Base-by-base conservation (phyloP, 108 stramenopile genomes). In the Aureococcus anophagefferens region DNA sequence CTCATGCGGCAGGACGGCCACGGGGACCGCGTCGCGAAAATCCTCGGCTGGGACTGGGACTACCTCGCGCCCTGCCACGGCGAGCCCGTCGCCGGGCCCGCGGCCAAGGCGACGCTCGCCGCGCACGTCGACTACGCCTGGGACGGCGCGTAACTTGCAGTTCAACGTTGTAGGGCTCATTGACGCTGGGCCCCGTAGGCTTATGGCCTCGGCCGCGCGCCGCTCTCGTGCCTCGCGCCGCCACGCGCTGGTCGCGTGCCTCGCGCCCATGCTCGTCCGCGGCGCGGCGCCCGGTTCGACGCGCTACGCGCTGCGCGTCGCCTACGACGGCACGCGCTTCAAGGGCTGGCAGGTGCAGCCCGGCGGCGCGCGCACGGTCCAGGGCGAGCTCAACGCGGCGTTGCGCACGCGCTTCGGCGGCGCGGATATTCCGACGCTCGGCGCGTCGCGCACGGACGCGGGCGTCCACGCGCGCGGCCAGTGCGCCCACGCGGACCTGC, bases 1-100 rank as follows among this genome's bases (percentile, higher is more conserved):
- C 81, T 93, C 68, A 93, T 93, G 92, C 76, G 90, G 0, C 81
- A 80, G 66, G 72, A 75, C 34, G 71, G 14, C 25, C 25, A 28
- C 21, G 51, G 13, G 21, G 51, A 18, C 0, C 17, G 25, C 21
- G 25, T 65, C 34, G 30, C 30, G 30, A 3, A 14, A 1, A 65
- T 65, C 15, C 21, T 33, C 65, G 65, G 11, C 15, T 35, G 33
- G 65, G 65, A 65, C 18, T 65, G 13, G 13, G 34, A 33, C 28
- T 65, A 33, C 65, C 13, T 65, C 33, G 33, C 65, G 21, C 33
- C 34, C 34, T 65, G 65, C 65, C 65, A 65, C 34, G 65, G 65
- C 65, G 65, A 65, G 30, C 65, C 65, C 15, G 34, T 65, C 34
- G 31, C 17, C 21, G 51, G 51, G 7, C 51, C 51, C 51, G 51